phyloP scores from a whole-genome alignment of 2,329 filamentous ascomycete genomes.

The Aspergillus brunneoviolaceus region DNA sequence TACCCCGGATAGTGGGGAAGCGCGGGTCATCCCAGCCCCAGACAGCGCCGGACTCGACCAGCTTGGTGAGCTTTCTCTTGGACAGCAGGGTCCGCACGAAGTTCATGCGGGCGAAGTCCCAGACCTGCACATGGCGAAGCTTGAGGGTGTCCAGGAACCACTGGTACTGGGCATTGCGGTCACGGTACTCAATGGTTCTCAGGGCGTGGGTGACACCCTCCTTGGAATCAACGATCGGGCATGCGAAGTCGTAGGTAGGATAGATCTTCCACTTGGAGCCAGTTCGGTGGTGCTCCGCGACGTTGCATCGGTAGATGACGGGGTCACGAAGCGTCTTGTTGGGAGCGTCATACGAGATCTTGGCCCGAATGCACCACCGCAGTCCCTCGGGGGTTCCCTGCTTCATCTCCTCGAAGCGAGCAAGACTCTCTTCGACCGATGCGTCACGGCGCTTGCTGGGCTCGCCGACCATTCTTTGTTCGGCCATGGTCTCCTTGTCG shows the following conservation, averaged over 20 bases:
- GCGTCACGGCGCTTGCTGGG: slow-evolving; percentile 78
- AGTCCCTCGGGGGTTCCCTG: slow-evolving; percentile 73
- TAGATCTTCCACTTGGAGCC: slow-evolving; percentile 66
- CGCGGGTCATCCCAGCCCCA: slow-evolving; percentile 55
- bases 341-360: slow-evolving; percentile 84
- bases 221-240: slow-evolving; percentile 61
- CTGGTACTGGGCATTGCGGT: slow-evolving; percentile 53
- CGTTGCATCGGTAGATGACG: slow-evolving; percentile 94
- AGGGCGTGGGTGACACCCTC: slow-evolving; percentile 66
- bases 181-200: slow-evolving; percentile 61
- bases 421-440: slow-evolving; percentile 77
- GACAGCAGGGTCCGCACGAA: slow-evolving; percentile 53
- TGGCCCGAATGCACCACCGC: slow-evolving; percentile 89
- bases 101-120: slow-evolving; percentile 56
- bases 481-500: slow-evolving; percentile 80
- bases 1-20: slow-evolving; percentile 53
- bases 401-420: slow-evolving; percentile 93
- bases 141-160: slow-evolving; percentile 52
- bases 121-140: slow-evolving; percentile 48
- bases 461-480: slow-evolving; percentile 80
- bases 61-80: slow-evolving; percentile 53
- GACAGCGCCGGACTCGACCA: slow-evolving; percentile 49
- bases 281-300: slow-evolving; percentile 61
- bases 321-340: slow-evolving; percentile 97
- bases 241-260: slow-evolving; percentile 66